Conservation (phyloP, 73 alveolate species). For the Paramecium primaurelia region DNA sequence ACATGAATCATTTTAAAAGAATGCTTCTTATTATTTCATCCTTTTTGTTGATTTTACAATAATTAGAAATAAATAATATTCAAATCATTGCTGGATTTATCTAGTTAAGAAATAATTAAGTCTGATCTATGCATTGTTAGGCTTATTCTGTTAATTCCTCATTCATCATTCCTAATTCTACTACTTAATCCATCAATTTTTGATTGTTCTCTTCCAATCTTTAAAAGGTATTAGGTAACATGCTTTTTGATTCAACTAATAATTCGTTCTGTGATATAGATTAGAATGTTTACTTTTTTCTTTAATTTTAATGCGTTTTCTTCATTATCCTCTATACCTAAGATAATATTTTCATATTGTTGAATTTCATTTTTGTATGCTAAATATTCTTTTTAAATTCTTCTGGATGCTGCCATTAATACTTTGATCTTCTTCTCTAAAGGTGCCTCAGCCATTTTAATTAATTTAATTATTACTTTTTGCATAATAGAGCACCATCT, state of each 20-base stretch:
- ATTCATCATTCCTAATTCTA: neutral
- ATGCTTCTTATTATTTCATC: neutral
- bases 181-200: neutral
- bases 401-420: neutral
- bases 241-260: neutral
- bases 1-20: neutral
- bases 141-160: neutral
- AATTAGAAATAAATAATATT: neutral
- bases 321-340: neutral
- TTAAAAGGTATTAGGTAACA: neutral
- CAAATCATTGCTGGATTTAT: neutral
- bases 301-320: neutral
- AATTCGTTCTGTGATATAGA: neutral
- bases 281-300: neutral
- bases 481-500: neutral
- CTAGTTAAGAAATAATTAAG: neutral
- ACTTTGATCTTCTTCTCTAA: neutral
- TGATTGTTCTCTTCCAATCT: neutral
- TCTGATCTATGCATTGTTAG: neutral
- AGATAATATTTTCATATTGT: neutral
- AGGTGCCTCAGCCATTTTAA: constrained; percentile 8
- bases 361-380: neutral
- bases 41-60: neutral
- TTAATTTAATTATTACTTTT: neutral
- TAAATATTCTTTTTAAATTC: constrained; percentile 10